A percentile compares a stretch with the other conserved stretches of the same genome.
Conservation (phyloP, 1,139 yeast species). For the Blastobotrys arbuscula region DNA sequence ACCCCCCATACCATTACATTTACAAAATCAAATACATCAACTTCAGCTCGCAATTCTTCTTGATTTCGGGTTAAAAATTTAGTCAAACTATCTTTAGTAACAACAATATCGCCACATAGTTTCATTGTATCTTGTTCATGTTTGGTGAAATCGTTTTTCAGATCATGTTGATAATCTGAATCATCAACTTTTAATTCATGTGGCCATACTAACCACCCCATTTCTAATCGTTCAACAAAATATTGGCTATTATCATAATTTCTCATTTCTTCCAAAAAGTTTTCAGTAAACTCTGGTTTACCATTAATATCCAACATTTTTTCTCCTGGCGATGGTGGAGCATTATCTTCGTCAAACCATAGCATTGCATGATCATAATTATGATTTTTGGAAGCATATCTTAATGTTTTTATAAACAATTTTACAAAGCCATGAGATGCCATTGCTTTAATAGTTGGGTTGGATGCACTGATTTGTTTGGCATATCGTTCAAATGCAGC, state of each 20-base stretch:
- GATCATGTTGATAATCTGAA: constrained; percentile 14
- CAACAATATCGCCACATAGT: constrained; percentile 43
- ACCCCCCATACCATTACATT: constrained; percentile 25
- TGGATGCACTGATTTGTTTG: constrained; percentile 55
- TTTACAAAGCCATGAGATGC: constrained; percentile 61
- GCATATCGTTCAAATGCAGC: constrained; percentile 46
- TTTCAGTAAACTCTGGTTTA: constrained; percentile 35
- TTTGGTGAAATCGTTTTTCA: constrained; percentile 36
- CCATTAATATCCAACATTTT: constrained; percentile 41
- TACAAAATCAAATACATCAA: constrained; percentile 30
- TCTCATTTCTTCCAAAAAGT: constrained; percentile 51
- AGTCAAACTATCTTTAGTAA: constrained; percentile 56
- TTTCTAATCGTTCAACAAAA: constrained; percentile 41
- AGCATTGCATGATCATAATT: constrained; percentile 29
- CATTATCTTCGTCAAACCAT: constrained; percentile 36
- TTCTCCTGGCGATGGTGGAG: constrained; percentile 37
- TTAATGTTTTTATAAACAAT: constrained; percentile 47
- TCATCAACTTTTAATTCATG: constrained; percentile 46
- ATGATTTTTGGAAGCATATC: constrained; percentile 52
- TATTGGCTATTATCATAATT: constrained; percentile 32
- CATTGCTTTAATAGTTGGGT: constrained; percentile 63
- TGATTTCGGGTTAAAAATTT: constrained; percentile 44
- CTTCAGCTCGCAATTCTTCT: constrained; percentile 33
- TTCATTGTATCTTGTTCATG: constrained; percentile 41
- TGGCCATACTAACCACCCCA: constrained; percentile 84